Evolutionary conservation across 108 stramenopile species (phyloP), one percentile per base, ranked within the genome.

Genomic region (Cyclostephanos tholiformis): DNA sequence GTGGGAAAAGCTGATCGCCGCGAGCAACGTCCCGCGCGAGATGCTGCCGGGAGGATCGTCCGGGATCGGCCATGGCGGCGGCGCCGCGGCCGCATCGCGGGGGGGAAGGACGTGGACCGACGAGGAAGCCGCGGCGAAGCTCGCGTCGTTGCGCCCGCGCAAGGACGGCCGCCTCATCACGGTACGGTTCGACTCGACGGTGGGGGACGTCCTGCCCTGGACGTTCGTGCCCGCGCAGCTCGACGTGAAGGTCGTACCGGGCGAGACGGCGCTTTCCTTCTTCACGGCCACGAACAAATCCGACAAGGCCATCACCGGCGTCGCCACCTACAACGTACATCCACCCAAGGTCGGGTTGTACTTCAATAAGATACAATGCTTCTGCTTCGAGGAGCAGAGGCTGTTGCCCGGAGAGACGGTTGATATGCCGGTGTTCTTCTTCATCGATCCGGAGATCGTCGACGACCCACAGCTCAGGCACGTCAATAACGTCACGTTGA

Each of bases 301-400:
- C 5, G 84, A 92, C 68, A 95, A 97, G 81, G 88, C 98, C 53
- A 97, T 99, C 29, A 98, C 98, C 14, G 99, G 99, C 44, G 99
- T 99, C 17, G 97, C 97, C 17, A 99, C 99, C 10, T 99, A 99
- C 90, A 99, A 99, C 84, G 98, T 99, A 16, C 93, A 96, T 62
- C 99, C 99, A 13, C 94, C 95, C 36, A 90, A 91, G 65, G 90
- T 95, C 26, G 99, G 99, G 8, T 76, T 98, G 52, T 97, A 99
- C 85, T 99, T 99, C 82, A 97, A 98, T 75, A 99, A 99, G 76
- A 99, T 99, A 75, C 98, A 99, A 80, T 99, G 99, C 67, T 99
- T 99, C 86, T 99, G 99, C 80, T 99, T 99, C 76, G 99, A 99
- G 79, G 98, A 99, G 85, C 99, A 99, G 73, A 85, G 99, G 16